Conservation (phyloP, 345 rosid species). For the Raphanus sativus region DNA sequence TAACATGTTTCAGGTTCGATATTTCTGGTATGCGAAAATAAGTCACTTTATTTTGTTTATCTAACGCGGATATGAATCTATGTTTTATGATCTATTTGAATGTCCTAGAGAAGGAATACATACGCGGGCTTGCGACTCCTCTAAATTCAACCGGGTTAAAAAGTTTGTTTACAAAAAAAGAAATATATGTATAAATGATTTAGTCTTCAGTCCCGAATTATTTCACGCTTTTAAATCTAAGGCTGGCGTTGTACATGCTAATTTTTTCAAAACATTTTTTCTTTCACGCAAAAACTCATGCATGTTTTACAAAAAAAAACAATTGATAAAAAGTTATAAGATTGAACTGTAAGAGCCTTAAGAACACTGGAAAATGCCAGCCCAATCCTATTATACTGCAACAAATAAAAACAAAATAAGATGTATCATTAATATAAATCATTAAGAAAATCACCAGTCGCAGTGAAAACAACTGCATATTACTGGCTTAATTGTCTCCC, state of each 20-base stretch:
- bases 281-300: neutral
- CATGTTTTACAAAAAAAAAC: neutral
- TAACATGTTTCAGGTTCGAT: too few species aligned
- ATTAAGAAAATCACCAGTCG: neutral
- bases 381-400: neutral
- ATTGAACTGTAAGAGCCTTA: neutral
- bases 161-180: too few species aligned
- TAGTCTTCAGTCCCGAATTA: too few species aligned
- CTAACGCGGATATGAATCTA: too few species aligned
- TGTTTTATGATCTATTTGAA: too few species aligned
- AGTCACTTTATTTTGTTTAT: too few species aligned
- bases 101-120: too few species aligned
- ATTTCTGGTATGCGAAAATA: too few species aligned
- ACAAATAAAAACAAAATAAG: neutral
- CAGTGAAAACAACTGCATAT: neutral
- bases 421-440: neutral
- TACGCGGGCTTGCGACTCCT: too few species aligned
- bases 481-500: neutral
- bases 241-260: neutral
- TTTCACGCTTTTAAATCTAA: neutral
- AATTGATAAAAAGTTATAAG: neutral
- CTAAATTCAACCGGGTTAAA: too few species aligned
- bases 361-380: neutral
- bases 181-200: neutral
- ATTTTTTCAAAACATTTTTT: neutral